Conservation (phyloP, 1,139 yeast genomes). For the Yamadazyma pseudoaaseri region DNA sequence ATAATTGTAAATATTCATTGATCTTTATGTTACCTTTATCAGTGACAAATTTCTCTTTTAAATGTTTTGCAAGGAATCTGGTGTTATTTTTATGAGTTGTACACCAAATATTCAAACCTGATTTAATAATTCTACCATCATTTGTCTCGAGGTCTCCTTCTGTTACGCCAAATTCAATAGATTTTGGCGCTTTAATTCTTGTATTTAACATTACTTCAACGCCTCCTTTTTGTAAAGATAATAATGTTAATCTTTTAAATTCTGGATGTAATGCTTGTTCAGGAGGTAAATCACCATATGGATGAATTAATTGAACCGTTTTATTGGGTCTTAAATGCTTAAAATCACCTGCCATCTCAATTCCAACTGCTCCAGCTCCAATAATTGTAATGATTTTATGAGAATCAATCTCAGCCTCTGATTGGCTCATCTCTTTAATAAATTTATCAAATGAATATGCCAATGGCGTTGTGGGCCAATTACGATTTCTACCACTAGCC, state of each 20-base stretch:
- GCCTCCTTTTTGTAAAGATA: conserved; percentile 25
- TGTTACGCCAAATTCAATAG: conserved; percentile 12
- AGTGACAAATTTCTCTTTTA: conserved; percentile 23
- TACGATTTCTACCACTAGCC: conserved; percentile 52
- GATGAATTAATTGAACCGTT: conserved; percentile 39
- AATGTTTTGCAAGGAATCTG: conserved; percentile 18
- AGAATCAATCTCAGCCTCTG: conserved; percentile 20
- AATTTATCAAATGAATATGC: conserved; percentile 29
- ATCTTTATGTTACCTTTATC: conserved; percentile 27
- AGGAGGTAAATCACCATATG: conserved; percentile 39
- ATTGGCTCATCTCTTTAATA: conserved; percentile 34
- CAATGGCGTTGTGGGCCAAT: conserved; percentile 55
- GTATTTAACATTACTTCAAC: conserved; percentile 22
- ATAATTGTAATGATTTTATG: conserved; percentile 32
- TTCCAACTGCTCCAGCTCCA: conserved; percentile 54
- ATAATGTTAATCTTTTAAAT: conserved; percentile 26
- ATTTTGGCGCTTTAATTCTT: conserved; percentile 25
- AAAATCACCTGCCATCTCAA: conserved; percentile 49
- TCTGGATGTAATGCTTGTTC: conserved; percentile 39
- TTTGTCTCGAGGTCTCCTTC: conserved; percentile 31
- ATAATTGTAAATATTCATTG: conserved; percentile 38
- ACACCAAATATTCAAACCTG: conserved; percentile 46
- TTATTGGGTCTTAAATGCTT: conserved; percentile 35
- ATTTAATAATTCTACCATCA: conserved; percentile 26
- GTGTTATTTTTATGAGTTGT: conserved; percentile 42